Evolutionary conservation across 306 rosid species (phyloP), one percentile per base, ranked within the genome.

Genomic region (Malus sieversii): DNA sequence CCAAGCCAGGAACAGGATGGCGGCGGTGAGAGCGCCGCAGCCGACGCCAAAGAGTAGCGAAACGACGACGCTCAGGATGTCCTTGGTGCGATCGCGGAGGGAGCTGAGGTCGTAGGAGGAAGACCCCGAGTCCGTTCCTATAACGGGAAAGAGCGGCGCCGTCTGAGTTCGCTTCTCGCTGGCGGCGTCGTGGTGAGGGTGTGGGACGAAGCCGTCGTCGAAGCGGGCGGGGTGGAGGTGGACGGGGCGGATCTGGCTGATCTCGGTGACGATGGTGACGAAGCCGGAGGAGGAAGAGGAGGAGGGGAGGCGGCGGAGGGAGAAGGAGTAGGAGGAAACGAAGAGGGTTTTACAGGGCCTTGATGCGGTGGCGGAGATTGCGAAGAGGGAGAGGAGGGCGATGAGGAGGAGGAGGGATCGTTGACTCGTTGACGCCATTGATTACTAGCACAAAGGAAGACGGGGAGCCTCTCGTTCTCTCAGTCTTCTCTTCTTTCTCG

Each of bases 31-130:
- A 33, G 96, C 95, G 2, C 98, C 98, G 66, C 97, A 90, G 16
- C 93, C 93, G n/a, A 90, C 88, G 45, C 98, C 98, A 73, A 95
- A 92, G 58, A 95, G 96, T 68, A 95, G 67, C 32, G 97, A 96
- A 25, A 92, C 87, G 12, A 91, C 98, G 33, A 95, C 93, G 84
- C 93, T 95, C 69, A 92, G 88, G 70, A 95, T 92, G 80, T 95
- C 98, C 84, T 85, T 86, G 80, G 97, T 85, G 74, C 98, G 97
- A 48, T 90, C 93, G 64, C 97, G 96, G 53, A 95, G 91, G 29
- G 98, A 95, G 81, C 80, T 75, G 78, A 87, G 89, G 60, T 89
- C 96, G 70, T 84, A 82, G 51, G 88, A 66, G 23, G 90, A 55
- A 66, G 86, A 68, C 67, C 82, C 80, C 35, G 85, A 60, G 3